A percentile compares a stretch with the other conserved stretches of the same genome.
Evolutionary conservation across 306 rosid genomes (phyloP).

Genomic region (Inga laurina): DNA sequence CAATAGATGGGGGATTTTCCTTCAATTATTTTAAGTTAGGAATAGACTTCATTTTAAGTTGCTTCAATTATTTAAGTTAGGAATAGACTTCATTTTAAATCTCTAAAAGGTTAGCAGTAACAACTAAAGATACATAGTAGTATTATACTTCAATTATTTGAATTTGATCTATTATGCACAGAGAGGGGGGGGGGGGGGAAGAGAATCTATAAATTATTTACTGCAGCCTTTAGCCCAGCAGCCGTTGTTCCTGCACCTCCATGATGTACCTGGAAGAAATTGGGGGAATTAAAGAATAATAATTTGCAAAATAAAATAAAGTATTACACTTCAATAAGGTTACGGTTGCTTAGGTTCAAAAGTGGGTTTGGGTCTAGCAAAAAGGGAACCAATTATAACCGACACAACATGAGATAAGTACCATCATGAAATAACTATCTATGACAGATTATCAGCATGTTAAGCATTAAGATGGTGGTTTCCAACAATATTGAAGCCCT

Average conservation of each 20-base stretch:
- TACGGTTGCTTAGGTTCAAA: background rate
- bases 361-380: background rate
- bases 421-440: background rate
- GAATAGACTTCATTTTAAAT: no score
- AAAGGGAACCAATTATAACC: background rate
- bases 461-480: conserved; percentile 2
- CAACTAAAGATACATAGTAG: no score
- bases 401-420: background rate
- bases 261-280: conserved; percentile 80
- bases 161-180: no score
- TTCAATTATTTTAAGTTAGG: no score
- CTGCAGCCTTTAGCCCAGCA: conserved; percentile 98
- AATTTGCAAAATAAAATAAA: background rate
- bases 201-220: conserved; percentile 42
- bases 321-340: background rate
- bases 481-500: background rate
- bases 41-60: no score
- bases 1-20: no score
- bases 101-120: no score
- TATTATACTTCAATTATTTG: no score
- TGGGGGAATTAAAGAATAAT: conserved; percentile 13
- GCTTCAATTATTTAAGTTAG: no score
- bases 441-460: background rate
- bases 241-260: conserved; percentile 99
- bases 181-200: no score